Conservation (phyloP, 2,329 filamentous ascomycete species). For the Penicillium sp. region DNA sequence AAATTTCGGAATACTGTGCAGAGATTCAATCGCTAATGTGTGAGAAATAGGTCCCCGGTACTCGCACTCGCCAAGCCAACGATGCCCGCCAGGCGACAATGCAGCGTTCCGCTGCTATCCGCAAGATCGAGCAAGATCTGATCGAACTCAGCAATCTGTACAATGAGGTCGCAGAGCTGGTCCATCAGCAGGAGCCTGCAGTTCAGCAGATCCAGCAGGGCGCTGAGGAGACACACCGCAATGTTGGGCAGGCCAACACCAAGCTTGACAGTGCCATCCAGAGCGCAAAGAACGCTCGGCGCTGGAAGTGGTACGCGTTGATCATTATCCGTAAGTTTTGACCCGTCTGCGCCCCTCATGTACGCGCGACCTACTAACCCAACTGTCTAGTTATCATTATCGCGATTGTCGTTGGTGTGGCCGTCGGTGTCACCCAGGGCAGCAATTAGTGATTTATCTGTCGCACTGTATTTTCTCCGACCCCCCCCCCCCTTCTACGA, state of each 20-base stretch:
- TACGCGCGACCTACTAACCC: conserved; percentile 10
- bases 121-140: conserved; percentile 90
- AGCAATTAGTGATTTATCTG: conserved; percentile 17
- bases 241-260: conserved; percentile 80
- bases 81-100: conserved; percentile 76
- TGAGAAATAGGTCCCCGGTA: conserved; percentile 32
- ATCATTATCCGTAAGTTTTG: conserved; percentile 63
- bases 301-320: conserved; percentile 97
- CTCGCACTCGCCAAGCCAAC: conserved; percentile 68
- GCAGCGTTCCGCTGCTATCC: conserved; percentile 80
- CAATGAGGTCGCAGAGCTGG: conserved; percentile 80
- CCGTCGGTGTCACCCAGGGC: conserved; percentile 46
- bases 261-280: conserved; percentile 79
- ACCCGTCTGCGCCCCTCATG: conserved; percentile 6
- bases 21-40: not conserved
- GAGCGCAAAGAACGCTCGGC: conserved; percentile 75
- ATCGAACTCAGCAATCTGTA: conserved; percentile 83
- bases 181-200: conserved; percentile 80
- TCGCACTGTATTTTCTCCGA: not conserved
- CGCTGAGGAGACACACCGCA: conserved; percentile 78
- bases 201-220: conserved; percentile 81
- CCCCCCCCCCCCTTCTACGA: conserved; percentile 8
- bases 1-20: not conserved
- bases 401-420: conserved; percentile 53
- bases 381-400: conserved; percentile 52